Percentiles rank a stretch among this genome's conserved stretches.
phyloP scores from a whole-genome alignment of 1,284 basidiomycete genomes.

The Phellinidium pouzarii region DNA sequence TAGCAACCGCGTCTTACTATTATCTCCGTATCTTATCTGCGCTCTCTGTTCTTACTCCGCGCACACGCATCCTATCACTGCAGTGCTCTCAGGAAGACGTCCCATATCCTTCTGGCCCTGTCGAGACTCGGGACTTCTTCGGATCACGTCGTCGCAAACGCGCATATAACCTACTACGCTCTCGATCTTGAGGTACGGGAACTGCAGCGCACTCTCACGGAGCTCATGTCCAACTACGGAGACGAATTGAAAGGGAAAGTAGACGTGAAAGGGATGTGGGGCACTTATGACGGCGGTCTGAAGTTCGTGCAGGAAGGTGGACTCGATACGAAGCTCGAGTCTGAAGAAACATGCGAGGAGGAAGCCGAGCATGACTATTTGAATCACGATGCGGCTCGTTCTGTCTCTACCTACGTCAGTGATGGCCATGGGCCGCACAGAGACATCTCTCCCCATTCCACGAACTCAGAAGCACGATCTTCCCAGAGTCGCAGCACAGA shows the following conservation, averaged over 20 bases:
- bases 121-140: constrained; percentile 40
- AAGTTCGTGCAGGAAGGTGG: constrained; percentile 59
- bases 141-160: constrained; percentile 16
- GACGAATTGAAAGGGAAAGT: constrained; percentile 63
- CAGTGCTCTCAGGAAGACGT: constrained; percentile 87
- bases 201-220: constrained; percentile 72
- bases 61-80: constrained; percentile 2
- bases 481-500: constrained; percentile 8
- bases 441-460: constrained; percentile 15
- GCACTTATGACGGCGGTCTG: constrained; percentile 82
- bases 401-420: not conserved
- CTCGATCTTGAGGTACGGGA: constrained; percentile 89
- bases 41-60: not conserved
- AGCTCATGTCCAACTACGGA: constrained; percentile 65
- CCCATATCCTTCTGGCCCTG: constrained; percentile 76
- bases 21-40: constrained; percentile 19
- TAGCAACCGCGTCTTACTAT: not conserved
- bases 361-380: not conserved
- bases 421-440: not conserved
- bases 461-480: constrained; percentile 7
- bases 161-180: constrained; percentile 78
- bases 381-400: not conserved
- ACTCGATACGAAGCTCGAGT: constrained; percentile 25
- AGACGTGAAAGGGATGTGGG: constrained; percentile 76
- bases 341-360: not conserved